Evolutionary conservation across 1,284 basidiomycete species (phyloP), one percentile per base, ranked within the genome.

Genomic region (Anthracocystis setariae): DNA sequence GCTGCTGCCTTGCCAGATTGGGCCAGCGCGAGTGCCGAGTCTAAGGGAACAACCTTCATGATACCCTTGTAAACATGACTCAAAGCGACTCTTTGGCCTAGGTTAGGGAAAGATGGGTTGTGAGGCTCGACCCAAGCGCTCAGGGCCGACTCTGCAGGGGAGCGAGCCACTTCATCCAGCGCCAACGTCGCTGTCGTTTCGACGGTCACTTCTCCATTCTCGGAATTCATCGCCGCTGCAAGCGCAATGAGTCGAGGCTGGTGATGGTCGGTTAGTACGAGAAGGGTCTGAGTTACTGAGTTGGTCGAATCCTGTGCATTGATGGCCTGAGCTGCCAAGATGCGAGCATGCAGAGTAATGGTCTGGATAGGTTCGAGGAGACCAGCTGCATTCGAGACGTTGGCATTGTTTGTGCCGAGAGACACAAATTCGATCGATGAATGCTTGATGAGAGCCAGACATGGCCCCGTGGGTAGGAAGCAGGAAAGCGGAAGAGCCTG

Each of bases 201-300:
- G 40, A 69, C 35, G 15, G 25, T 21, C 18, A 46, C 18, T 32
- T 62, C 51, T 27, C 59, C 51, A 44, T 35, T 44, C 23, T 57
- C 15, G 4, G 45, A 40, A 33, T 46, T 25, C 8, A 23, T 35
- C 12, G 49, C 56, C 20, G 62, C 21, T 3, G 52, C 21, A 10
- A 67, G 61, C 5, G 57, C 55, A 50, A 79, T 48, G 47, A 79
- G 60, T 12, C 55, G 42, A 12, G 77, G 75, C 38, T 57, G 52
- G 32, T 73, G 69, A 39, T 79, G 77, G 46, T 79, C 77, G 20
- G 77, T 79, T 44, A 79, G 74, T 23, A 79, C 49, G 25, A 73
- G 52, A 3, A 76, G 55, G 12, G 60, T 49, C 35, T 66, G 54
- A 5, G 8, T 37, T 12, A n/a, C 18, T 13, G 52, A 39, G 8